Base-by-base conservation (phyloP, 257 asterid genomes). In the Solanum piurae region DNA sequence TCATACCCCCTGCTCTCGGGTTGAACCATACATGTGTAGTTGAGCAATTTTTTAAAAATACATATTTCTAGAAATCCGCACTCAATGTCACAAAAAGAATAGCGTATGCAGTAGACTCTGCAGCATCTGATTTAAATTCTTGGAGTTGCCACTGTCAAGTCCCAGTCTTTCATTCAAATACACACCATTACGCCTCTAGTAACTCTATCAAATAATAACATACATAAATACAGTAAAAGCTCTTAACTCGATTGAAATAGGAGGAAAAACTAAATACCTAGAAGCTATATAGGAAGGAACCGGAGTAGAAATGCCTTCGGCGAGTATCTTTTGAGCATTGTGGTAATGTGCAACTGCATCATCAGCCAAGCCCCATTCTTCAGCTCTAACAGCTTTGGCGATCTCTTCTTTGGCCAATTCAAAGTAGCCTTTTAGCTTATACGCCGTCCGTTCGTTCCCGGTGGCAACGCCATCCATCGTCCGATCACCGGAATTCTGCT, bases 371-470 rank as follows among this genome's bases (percentile, higher is more conserved):
- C 99, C 99, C 99, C 99, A 97, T 89, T 97, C 99, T 82, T 97
- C 99, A 37, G 98, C 96, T 36, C 98, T 94, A 89, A 97, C 98
- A 46, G 98, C 99, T 90, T 94, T 95, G 20, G 89, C 96, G 87
- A 96, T 94, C 91, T 95, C 96, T 90, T 90, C 98, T 88, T 93
- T 97, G 23, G 98, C 99, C 95, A 96, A 93, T 86, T 95, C 96
- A 88, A 95, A 96, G 93, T 93, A 97, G 71, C 98, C 96, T 93
- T 95, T 95, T 82, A 97, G 86, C 95, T 97, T 97, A 84, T 88
- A 92, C 83, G 99, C 98, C 23, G 94, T 90, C 87, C 99, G 96
- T 73, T 97, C 99, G 90, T 97, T 97, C 84, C 98, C 99, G 44
- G 96, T 94, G 80, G 93, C 89, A 74, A 94, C 96, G 14, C 92